Percentiles rank a stretch among this genome's conserved stretches.
Conservation (phyloP, 768 basidiomycete species). For the Cytidiella melzeri region DNA sequence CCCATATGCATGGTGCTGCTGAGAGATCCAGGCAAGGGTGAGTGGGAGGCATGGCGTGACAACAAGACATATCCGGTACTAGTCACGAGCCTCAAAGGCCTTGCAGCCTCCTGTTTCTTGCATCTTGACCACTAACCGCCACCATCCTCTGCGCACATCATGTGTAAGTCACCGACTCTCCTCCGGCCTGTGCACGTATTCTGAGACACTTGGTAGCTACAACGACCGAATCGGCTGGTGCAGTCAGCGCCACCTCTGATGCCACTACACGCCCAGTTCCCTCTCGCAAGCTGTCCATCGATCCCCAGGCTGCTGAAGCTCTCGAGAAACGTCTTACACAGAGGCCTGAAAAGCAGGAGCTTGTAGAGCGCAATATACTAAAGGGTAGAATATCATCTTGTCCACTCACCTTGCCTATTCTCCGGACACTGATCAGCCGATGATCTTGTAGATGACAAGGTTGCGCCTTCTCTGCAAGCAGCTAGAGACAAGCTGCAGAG, state of each 20-base stretch:
- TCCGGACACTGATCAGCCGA: too few relatives aligned
- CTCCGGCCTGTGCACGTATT: too few relatives aligned
- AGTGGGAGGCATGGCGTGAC: too few relatives aligned
- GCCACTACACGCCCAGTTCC: slow-evolving; percentile 10
- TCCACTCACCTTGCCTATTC: too few relatives aligned
- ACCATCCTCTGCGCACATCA: too few relatives aligned
- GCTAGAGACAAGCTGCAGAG: slow-evolving; percentile 52
- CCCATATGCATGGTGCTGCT: background rate
- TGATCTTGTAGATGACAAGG: slow-evolving; percentile 53
- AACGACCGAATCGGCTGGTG: too few relatives aligned
- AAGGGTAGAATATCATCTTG: slow-evolving; percentile 37
- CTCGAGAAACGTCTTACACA: slow-evolving; percentile 49
- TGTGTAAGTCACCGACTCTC: background rate
- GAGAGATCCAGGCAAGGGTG: too few relatives aligned
- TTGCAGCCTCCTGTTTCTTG: too few relatives aligned
- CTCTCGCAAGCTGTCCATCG: slow-evolving; percentile 26
- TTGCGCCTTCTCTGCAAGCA: slow-evolving; percentile 56
- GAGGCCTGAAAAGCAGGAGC: slow-evolving; percentile 53
- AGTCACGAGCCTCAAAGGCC: too few relatives aligned
- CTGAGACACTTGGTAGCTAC: too few relatives aligned
- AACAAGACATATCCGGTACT: too few relatives aligned
- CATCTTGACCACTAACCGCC: too few relatives aligned
- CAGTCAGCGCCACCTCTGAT: background rate
- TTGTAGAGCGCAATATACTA: slow-evolving; percentile 65
- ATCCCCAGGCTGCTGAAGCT: slow-evolving; percentile 31